Evolutionary conservation across 2,329 filamentous ascomycete species (phyloP), one percentile per base, ranked within the genome.

Genomic region (Phaeosphaeria sp.): DNA sequence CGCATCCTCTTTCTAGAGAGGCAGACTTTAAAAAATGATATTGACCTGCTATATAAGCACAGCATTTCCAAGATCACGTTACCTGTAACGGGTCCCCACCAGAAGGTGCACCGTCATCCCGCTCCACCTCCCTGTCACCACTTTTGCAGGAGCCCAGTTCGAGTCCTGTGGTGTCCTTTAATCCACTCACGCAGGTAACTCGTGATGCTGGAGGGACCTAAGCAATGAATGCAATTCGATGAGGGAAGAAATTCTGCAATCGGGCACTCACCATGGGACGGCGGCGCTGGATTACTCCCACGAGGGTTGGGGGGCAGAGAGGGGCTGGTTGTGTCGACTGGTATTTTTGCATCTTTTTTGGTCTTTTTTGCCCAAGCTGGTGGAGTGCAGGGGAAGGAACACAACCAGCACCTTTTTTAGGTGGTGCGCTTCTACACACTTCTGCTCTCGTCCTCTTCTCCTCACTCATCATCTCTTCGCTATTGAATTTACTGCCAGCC

Each of bases 201-300:
- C 63, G 65, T 65, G 76, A 77, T 76, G 75, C 75, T 77, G 75
- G 74, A 69, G 64, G 75, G 67, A 68, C 73, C 67, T 78, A 76
- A 78, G 76, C 76, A 77, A 78, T 78, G 76, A 76, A 73, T 69
- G 67, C 74, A 74, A 77, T 48, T 52, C 63, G 74, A 74, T 67
- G 70, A 78, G 76, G 75, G 76, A 77, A 78, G 76, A 67, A 77
- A 77, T 77, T 77, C 74, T 74, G 76, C 74, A 78, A 68, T 76
- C 74, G 56, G 64, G 74, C 61, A 66, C 76, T 76, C 74, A 77
- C 74, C 73, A 75, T 73, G 68, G 74, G 74, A 74, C 71, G 75
- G 75, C 76, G 75, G 73, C 64, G 72, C 73, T 75, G 75, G 75
- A 77, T 60, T 76, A 77, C 75, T 75, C 69, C 61, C 68, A 67